A percentile compares a stretch with the other conserved stretches of the same genome.
These are phyloP conservation scores for Daldinia bambusicola DNA, from an alignment of 495 filamentous ascomycete genomes.

Conservation along the genomic window DNA sequence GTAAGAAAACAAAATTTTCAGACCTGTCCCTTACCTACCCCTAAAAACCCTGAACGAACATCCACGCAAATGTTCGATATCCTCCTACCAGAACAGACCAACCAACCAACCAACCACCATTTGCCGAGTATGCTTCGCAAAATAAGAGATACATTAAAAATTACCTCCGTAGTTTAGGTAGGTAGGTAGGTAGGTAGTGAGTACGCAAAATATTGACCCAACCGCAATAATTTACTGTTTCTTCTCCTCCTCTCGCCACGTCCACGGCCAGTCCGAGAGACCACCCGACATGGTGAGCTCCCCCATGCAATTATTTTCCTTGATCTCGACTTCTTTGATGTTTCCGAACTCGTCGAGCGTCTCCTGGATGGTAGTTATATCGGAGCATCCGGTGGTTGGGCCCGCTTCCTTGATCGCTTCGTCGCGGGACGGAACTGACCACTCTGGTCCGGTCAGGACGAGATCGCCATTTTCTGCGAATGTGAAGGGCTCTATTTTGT, in stretches of 20 bases:
- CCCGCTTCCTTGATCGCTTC: slow-evolving; percentile 7
- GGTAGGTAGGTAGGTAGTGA: no score
- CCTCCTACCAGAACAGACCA: no score
- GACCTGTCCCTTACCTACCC: background rate
- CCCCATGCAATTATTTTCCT: background rate
- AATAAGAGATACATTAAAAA: no score
- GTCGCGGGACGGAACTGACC: slow-evolving; percentile 10
- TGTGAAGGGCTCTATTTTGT: background rate
- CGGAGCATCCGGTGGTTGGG: background rate
- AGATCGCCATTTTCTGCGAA: background rate
- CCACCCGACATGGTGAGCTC: slow-evolving; percentile 15
- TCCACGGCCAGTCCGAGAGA: background rate
- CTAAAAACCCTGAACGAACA: no score
- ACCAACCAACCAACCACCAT: no score
- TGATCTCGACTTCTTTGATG: background rate
- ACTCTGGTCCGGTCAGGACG: slow-evolving; percentile 4
- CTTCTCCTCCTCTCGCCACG: no score
- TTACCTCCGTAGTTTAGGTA: no score
- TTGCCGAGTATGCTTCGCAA: no score
- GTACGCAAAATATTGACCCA: no score
- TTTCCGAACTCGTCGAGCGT: slow-evolving; percentile 3
- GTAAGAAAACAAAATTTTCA: background rate
- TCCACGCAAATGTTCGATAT: no score
- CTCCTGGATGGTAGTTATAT: slow-evolving; percentile 3
- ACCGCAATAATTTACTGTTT: no score